Conservation (phyloP, 345 rosid genomes). For the Nephelium lappaceum region DNA sequence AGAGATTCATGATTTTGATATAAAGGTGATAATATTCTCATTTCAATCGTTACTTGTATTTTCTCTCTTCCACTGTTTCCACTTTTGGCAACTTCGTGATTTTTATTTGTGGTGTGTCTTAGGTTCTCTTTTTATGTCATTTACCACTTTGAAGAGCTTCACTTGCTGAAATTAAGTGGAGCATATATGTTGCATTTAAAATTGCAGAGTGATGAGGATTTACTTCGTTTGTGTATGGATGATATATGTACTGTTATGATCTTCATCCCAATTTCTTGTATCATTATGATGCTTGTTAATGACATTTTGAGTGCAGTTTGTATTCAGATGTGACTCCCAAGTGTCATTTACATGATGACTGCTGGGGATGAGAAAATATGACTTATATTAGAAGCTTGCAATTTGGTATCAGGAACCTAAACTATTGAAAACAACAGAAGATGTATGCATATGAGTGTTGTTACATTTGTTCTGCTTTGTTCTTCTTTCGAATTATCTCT, state of each 20-base stretch:
- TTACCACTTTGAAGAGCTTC: neutral
- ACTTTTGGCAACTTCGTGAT: constrained; percentile 8
- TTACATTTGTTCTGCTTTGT: neutral
- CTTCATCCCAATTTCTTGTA: neutral
- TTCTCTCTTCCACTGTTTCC: neutral
- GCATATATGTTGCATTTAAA: neutral
- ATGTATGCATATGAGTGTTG: too few relatives aligned
- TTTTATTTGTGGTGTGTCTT: constrained; percentile 8
- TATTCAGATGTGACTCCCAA: neutral
- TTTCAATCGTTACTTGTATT: constrained; percentile 16
- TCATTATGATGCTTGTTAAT: neutral
- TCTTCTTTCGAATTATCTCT: neutral
- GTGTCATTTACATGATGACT: neutral
- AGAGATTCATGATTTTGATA: constrained; percentile 18
- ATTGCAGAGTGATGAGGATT: neutral
- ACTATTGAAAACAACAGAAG: neutral
- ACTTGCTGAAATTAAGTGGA: neutral
- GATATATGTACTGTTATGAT: neutral
- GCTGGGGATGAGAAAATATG: neutral
- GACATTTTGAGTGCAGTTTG: neutral
- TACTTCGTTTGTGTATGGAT: neutral
- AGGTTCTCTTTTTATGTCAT: constrained; percentile 4
- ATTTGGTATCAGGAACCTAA: neutral
- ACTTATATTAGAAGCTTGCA: neutral
- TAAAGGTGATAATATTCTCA: constrained; percentile 30